Percentiles rank a stretch among this genome's conserved stretches.
phyloP scores from a whole-genome alignment of 2,329 filamentous ascomycete species.

The Epichloe typhina region DNA sequence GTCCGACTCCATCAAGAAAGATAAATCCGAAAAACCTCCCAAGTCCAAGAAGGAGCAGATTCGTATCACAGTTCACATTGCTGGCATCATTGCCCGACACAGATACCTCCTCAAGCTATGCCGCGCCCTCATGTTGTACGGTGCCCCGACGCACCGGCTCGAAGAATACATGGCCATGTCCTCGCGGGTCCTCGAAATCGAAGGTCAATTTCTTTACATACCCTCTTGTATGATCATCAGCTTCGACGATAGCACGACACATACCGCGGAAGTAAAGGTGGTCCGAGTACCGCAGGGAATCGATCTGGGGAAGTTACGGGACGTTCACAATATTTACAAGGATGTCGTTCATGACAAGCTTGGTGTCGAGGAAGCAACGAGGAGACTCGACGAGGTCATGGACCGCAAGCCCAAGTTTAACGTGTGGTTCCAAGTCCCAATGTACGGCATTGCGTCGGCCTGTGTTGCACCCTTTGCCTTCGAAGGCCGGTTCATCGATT shows the following conservation, averaged over 20 bases:
- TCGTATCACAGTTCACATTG: conserved; percentile 45
- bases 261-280: conserved; percentile 70
- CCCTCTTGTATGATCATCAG: conserved; percentile 91
- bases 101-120: conserved; percentile 76
- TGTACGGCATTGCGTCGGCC: conserved; percentile 66
- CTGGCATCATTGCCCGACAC: conserved; percentile 62
- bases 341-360: conserved; percentile 69
- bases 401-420: conserved; percentile 31
- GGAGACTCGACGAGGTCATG: conserved; percentile 44
- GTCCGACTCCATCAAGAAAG: conserved; percentile 29
- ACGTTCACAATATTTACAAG: conserved; percentile 68
- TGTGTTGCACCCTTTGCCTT: conserved; percentile 73
- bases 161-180: conserved; percentile 91
- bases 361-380: conserved; percentile 55
- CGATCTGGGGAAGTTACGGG: conserved; percentile 59
- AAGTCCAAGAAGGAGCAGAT: conserved; percentile 25
- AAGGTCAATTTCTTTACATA: conserved; percentile 80
- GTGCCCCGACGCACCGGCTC: conserved; percentile 78
- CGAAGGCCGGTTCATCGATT: conserved; percentile 59
- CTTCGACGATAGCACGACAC: conserved; percentile 62
- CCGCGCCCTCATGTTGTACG: conserved; percentile 75
- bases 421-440: conserved; percentile 42
- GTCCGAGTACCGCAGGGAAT: conserved; percentile 56
- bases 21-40: conserved; percentile 22
- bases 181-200: conserved; percentile 75